These are phyloP conservation scores for Stygiomarasmius scandens DNA, from an alignment of 1,284 basidiomycete species.

Conservation along the genomic window DNA sequence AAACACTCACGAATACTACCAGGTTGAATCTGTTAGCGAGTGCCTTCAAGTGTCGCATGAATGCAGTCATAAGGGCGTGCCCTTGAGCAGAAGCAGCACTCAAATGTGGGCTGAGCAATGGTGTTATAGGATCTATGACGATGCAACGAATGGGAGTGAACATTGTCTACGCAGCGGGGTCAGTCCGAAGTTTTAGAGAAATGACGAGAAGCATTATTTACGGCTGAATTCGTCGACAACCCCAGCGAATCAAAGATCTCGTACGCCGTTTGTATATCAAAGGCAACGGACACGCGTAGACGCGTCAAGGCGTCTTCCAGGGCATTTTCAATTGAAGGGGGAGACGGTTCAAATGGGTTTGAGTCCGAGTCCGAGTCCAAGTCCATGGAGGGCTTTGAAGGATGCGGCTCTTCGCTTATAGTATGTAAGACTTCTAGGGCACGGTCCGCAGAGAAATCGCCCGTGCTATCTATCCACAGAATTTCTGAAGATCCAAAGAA, in stretches of 20 bases:
- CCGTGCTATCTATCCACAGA: slow-evolving; percentile 73
- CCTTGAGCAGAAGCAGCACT: slow-evolving; percentile 71
- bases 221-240: slow-evolving; percentile 31
- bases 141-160: slow-evolving; percentile 39
- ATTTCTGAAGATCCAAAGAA: slow-evolving; percentile 37
- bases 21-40: slow-evolving; percentile 49
- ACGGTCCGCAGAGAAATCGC: slow-evolving; percentile 61
- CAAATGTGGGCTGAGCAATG: slow-evolving; percentile 67
- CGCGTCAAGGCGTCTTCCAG: slow-evolving; percentile 33
- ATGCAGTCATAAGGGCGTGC: slow-evolving; percentile 71
- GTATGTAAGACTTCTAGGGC: slow-evolving; percentile 27
- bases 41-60: slow-evolving; percentile 65
- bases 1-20: slow-evolving; percentile 52
- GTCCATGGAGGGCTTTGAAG: neutral
- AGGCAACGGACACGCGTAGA: slow-evolving; percentile 56
- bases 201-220: slow-evolving; percentile 10
- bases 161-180: neutral
- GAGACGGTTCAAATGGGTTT: neutral
- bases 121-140: slow-evolving; percentile 67
- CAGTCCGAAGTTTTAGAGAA: slow-evolving; percentile 2
- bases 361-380: neutral
- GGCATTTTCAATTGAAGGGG: neutral
- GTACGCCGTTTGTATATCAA: slow-evolving; percentile 58
- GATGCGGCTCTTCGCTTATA: neutral
- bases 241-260: slow-evolving; percentile 50